These are phyloP conservation scores for Ustilago sp. DNA, from an alignment of 1,284 basidiomycete genomes.

Conservation along the genomic window DNA sequence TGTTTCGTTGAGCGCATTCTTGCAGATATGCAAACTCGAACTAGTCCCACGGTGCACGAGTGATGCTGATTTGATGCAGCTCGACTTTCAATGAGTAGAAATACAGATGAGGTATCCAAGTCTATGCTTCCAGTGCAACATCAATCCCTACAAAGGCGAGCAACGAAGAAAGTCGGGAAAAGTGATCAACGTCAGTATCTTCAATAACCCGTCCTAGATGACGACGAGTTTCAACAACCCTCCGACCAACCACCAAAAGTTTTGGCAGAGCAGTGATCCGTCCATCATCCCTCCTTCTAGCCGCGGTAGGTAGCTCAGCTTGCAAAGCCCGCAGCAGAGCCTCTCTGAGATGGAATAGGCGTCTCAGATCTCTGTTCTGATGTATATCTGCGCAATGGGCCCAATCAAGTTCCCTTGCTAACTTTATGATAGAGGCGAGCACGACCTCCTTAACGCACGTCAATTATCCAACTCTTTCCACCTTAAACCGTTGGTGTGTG, in stretches of 20 bases:
- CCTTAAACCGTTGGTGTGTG: neutral
- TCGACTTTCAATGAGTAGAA: conserved; percentile 1
- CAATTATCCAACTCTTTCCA: conserved; percentile 2
- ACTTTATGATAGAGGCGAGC: neutral
- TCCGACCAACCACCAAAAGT: neutral
- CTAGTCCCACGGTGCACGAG: neutral
- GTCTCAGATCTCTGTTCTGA: conserved; percentile 58
- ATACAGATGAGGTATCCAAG: conserved; percentile 9
- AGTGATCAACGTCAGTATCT: neutral
- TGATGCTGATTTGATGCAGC: neutral
- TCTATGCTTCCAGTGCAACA: too few relatives aligned
- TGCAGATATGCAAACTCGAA: too few relatives aligned
- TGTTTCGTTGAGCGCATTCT: too few relatives aligned
- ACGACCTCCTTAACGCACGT: conserved; percentile 24
- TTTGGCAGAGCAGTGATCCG: neutral
- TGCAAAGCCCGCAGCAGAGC: neutral
- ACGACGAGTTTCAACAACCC: conserved; percentile 7
- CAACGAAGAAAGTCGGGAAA: neutral
- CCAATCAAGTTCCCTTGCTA: conserved; percentile 34
- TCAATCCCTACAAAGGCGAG: too few relatives aligned
- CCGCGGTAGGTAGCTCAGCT: neutral
- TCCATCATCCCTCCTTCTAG: neutral
- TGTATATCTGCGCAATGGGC: conserved; percentile 38
- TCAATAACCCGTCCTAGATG: neutral
- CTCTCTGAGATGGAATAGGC: neutral